Conservation (phyloP, 192 early-diverging fungal genomes). For the Coemansia sp. region DNA sequence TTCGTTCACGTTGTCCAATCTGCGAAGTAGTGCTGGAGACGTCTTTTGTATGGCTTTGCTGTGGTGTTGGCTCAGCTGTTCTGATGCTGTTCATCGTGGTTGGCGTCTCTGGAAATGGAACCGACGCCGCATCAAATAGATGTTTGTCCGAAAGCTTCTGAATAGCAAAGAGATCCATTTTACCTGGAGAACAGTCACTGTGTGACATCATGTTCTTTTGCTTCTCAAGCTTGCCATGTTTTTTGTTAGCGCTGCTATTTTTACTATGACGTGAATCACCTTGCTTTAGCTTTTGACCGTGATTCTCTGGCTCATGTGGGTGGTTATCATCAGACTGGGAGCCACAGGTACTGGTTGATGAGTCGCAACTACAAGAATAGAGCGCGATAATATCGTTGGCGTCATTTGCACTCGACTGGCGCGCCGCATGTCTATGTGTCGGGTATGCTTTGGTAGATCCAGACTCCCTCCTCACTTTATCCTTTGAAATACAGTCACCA, state of each 20-base stretch:
- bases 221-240: not conserved
- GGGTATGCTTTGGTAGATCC: too few species aligned
- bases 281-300: not conserved
- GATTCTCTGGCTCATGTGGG: not conserved
- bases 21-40: not conserved
- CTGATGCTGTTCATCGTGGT: not conserved
- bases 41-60: not conserved
- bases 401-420: not conserved
- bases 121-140: conserved; percentile 17
- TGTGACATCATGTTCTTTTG: not conserved
- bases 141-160: conserved; percentile 13
- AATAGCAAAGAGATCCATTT: not conserved
- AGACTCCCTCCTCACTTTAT: not conserved
- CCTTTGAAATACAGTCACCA: not conserved
- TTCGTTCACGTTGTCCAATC: not conserved
- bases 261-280: not conserved
- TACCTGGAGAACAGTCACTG: not conserved
- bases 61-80: not conserved
- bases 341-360: not conserved
- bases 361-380: conserved; percentile 13
- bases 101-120: conserved; percentile 36
- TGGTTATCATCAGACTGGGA: not conserved
- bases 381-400: conserved; percentile 36
- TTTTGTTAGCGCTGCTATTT: conserved; percentile 12
- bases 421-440: not conserved